Conservation (phyloP, 441 rosid genomes). For the Gossypium lobatum region DNA sequence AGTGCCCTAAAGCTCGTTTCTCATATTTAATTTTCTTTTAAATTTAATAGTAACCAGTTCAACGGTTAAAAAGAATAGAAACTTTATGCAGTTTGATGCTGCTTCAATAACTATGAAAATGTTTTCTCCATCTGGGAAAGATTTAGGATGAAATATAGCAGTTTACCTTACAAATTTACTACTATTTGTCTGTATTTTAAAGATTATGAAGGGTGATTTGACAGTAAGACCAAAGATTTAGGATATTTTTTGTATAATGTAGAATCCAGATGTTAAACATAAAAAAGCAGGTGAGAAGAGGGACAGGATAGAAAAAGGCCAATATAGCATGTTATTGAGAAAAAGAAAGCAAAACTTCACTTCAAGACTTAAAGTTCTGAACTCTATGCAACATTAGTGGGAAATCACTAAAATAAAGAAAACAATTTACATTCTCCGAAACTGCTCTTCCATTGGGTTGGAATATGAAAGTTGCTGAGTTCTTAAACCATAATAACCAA, state of each 20-base stretch:
- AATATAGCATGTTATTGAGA: neutral
- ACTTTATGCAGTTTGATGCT: neutral
- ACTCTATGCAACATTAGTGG: neutral
- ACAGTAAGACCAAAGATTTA: neutral
- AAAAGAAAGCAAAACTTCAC: neutral
- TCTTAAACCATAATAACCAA: conserved; percentile 43
- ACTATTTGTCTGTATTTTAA: neutral
- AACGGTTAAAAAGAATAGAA: neutral
- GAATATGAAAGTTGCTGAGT: conserved; percentile 31
- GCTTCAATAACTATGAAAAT: neutral
- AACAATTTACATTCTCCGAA: conserved; percentile 54
- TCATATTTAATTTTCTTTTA: neutral
- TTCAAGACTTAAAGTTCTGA: conserved; percentile 2
- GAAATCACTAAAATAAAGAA: neutral
- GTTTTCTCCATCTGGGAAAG: neutral
- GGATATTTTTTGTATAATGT: neutral
- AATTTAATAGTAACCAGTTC: neutral
- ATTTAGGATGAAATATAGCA: neutral
- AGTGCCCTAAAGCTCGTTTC: neutral
- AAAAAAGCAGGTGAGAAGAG: neutral
- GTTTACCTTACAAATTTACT: neutral
- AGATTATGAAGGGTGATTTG: neutral
- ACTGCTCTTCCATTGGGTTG: conserved; percentile 49
- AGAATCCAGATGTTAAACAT: neutral
- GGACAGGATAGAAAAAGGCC: neutral